Evolutionary conservation across 139 green algal species (phyloP).

Genomic region (Chlamydomonas incerta): DNA sequence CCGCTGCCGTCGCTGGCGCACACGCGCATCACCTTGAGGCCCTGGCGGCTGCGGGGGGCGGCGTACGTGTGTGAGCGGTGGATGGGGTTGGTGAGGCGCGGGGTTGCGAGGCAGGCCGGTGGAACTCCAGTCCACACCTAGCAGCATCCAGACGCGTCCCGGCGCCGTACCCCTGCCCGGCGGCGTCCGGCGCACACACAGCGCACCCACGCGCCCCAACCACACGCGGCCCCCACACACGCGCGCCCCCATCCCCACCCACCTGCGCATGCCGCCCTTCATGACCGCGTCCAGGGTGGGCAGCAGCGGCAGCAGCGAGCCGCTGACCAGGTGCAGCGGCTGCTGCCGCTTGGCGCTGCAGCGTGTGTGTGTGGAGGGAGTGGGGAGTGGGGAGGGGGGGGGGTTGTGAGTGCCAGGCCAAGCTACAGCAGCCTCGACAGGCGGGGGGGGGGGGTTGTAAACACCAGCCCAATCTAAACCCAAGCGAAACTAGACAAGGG

Average conservation of each 20-base stretch:
- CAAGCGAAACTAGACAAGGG: too few relatives aligned
- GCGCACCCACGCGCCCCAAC: background rate
- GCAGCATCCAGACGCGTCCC: too few relatives aligned
- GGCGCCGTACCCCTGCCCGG: too few relatives aligned
- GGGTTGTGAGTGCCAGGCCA: too few relatives aligned
- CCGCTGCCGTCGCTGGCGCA: too few relatives aligned
- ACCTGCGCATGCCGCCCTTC: slow-evolving; percentile 4
- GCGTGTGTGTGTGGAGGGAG: background rate
- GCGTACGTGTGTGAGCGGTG: background rate
- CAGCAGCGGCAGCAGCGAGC: slow-evolving; percentile 58
- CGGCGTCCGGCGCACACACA: too few relatives aligned
- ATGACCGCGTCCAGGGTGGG: slow-evolving; percentile 40
- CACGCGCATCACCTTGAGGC: slow-evolving; percentile 29
- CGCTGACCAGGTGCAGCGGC: slow-evolving; percentile 53
- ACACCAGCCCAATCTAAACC: too few relatives aligned
- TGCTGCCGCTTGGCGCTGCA: slow-evolving; percentile 1
- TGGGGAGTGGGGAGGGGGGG: background rate
- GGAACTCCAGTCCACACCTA: too few relatives aligned
- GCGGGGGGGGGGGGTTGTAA: background rate
- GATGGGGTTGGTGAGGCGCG: background rate
- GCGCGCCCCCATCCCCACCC: too few relatives aligned
- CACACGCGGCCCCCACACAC: background rate
- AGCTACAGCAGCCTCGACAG: too few relatives aligned
- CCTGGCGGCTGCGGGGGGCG: background rate
- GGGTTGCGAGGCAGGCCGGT: too few relatives aligned